Percentiles rank a stretch among this genome's conserved stretches.
Conservation (phyloP, 2,329 filamentous ascomycete species). For the Penicillium oxalicum region DNA sequence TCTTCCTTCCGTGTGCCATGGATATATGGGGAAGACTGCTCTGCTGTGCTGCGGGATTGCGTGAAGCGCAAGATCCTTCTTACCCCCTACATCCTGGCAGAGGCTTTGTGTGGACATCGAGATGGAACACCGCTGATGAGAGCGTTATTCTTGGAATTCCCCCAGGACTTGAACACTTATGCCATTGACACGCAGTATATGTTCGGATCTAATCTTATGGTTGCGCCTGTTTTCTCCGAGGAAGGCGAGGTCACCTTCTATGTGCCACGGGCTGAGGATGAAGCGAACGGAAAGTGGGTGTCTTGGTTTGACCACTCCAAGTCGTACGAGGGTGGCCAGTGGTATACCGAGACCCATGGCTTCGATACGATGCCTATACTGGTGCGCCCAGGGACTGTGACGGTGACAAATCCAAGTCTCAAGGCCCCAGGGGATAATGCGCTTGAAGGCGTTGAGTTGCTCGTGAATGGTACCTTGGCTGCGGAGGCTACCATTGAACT, state of each 20-base stretch:
- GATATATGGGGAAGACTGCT: slow-evolving; percentile 62
- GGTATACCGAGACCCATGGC: slow-evolving; percentile 56
- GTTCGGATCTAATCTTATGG: slow-evolving; percentile 60
- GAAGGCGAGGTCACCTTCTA: slow-evolving; percentile 62
- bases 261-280: slow-evolving; percentile 47
- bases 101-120: slow-evolving; percentile 46
- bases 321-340: slow-evolving; percentile 39
- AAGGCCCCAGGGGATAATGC: slow-evolving; percentile 25
- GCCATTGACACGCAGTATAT: slow-evolving; percentile 66
- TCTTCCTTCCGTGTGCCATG: slow-evolving; percentile 69
- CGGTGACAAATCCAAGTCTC: slow-evolving; percentile 23
- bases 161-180: slow-evolving; percentile 63
- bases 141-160: slow-evolving; percentile 64
- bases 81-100: slow-evolving; percentile 54
- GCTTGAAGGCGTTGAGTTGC: slow-evolving; percentile 25
- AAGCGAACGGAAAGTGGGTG: slow-evolving; percentile 44
- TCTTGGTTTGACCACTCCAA: slow-evolving; percentile 44
- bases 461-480: slow-evolving; percentile 25
- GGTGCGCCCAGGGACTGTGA: slow-evolving; percentile 44
- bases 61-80: slow-evolving; percentile 50
- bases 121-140: slow-evolving; percentile 58
- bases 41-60: slow-evolving; percentile 51
- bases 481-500: slow-evolving; percentile 20
- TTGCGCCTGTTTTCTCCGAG: slow-evolving; percentile 60
- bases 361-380: slow-evolving; percentile 56